Percentiles rank a stretch among this genome's conserved stretches.
Evolutionary conservation across 139 green algal genomes (phyloP).

Genomic region (Yamagishiella unicocca): DNA sequence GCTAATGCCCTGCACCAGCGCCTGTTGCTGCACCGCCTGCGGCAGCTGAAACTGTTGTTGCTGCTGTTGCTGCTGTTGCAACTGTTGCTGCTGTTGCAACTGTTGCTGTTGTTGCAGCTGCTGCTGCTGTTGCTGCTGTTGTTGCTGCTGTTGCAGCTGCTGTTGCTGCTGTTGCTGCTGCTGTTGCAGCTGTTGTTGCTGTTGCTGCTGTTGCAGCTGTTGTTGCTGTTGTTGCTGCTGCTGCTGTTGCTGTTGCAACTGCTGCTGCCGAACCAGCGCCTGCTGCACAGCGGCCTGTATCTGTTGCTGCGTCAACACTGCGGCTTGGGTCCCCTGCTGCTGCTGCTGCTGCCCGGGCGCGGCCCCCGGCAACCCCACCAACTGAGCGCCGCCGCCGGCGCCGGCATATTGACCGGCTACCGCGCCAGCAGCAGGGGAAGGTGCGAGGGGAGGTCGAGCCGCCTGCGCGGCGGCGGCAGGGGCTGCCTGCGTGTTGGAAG

Average conservation of each 20-base stretch:
- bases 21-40: background rate
- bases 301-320: background rate
- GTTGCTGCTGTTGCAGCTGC: background rate
- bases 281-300: conserved; percentile 34
- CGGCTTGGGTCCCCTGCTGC: background rate
- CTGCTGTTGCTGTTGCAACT: background rate
- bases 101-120: too few relatives aligned
- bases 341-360: background rate
- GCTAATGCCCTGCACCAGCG: too few relatives aligned
- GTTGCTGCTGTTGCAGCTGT: background rate
- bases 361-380: too few relatives aligned
- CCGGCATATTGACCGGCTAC: background rate
- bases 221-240: background rate
- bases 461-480: too few relatives aligned
- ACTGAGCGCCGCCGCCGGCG: background rate
- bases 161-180: background rate
- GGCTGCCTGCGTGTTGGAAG: background rate
- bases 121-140: background rate
- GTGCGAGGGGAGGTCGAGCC: too few relatives aligned
- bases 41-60: background rate
- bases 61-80: background rate
- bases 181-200: background rate
- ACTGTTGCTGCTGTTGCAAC: background rate
- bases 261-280: conserved; percentile 1
- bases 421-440: background rate